phyloP scores from a whole-genome alignment of 2,329 filamentous ascomycete species.

The Teratosphaeria pseudoeucalypti region DNA sequence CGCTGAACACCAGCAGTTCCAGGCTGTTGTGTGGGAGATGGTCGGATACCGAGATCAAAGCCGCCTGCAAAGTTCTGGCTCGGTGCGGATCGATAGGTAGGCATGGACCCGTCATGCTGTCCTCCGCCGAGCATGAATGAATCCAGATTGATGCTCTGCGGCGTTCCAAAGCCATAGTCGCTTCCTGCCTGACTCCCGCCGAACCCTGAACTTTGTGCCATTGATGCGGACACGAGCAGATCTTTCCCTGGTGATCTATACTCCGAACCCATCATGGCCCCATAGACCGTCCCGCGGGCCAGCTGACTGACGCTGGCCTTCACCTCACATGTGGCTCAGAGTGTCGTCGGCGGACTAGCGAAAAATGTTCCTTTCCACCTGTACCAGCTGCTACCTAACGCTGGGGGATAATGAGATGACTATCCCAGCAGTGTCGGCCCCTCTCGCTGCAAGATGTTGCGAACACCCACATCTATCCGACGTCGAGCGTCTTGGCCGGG shows the following conservation, averaged over 20 bases:
- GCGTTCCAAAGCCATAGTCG: slow-evolving; percentile 19
- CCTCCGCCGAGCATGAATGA: slow-evolving; percentile 10
- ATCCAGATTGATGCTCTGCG: slow-evolving; percentile 13
- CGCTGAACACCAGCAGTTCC: not conserved
- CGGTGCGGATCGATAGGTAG: slow-evolving; percentile 10
- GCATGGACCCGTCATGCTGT: slow-evolving; percentile 1
- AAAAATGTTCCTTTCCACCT: not conserved
- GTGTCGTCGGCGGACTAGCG: not conserved
- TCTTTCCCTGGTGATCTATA: slow-evolving; percentile 11
- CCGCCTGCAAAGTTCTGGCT: slow-evolving; percentile 6
- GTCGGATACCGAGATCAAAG: slow-evolving; percentile 9
- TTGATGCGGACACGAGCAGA: slow-evolving; percentile 13
- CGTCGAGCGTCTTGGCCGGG: too few relatives aligned
- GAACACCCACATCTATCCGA: too few relatives aligned
- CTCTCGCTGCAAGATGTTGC: too few relatives aligned
- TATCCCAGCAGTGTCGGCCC: too few relatives aligned
- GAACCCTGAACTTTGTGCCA: slow-evolving; percentile 13
- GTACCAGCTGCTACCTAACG: too few relatives aligned
- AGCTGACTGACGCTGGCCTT: not conserved
- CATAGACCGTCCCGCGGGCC: not conserved
- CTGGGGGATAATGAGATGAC: too few relatives aligned
- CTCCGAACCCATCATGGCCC: slow-evolving; percentile 8
- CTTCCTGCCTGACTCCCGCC: slow-evolving; percentile 18
- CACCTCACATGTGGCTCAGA: not conserved
- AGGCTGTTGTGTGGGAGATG: slow-evolving; percentile 7